A percentile compares a stretch with the other conserved stretches of the same genome.
phyloP scores from a whole-genome alignment of 192 early-diverging fungal species.

The Dissophora globulifera region DNA sequence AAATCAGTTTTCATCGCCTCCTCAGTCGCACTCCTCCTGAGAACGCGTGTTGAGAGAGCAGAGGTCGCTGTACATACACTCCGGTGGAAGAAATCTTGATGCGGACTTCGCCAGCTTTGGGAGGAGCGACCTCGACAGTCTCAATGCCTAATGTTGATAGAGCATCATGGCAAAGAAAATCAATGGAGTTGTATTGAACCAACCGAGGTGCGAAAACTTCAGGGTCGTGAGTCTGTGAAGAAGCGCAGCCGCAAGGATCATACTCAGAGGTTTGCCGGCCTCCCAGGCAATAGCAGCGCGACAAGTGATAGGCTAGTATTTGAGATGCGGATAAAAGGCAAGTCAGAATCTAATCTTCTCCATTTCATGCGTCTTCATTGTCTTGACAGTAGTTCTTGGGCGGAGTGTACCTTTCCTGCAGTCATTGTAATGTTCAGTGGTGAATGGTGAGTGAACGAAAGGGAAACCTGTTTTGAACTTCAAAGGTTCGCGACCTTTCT shows the following conservation, averaged over 20 bases:
- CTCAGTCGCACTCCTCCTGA: not conserved
- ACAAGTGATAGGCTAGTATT: conserved; percentile 72
- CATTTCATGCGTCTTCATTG: too few species aligned
- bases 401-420: conserved; percentile 41
- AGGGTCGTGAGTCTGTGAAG: too few species aligned
- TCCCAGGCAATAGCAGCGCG: conserved; percentile 97
- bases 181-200: too few species aligned
- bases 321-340: not conserved
- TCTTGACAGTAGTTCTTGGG: too few species aligned
- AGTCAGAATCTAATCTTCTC: not conserved
- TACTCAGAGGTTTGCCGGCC: conserved; percentile 91
- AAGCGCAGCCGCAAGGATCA: too few species aligned
- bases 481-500: not conserved
- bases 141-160: conserved; percentile 74
- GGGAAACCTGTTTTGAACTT: too few species aligned
- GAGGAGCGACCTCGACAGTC: conserved; percentile 94
- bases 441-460: not conserved
- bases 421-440: conserved; percentile 22
- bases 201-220: conserved; percentile 1
- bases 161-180: not conserved
- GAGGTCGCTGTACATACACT: conserved; percentile 61
- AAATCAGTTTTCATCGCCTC: too few species aligned
- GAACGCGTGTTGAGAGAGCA: too few species aligned
- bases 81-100: conserved; percentile 93
- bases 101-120: conserved; percentile 93